A percentile compares a stretch with the other conserved stretches of the same genome.
phyloP scores from a whole-genome alignment of 2,329 filamentous ascomycete species.

The Ilyonectria mors-panacis region DNA sequence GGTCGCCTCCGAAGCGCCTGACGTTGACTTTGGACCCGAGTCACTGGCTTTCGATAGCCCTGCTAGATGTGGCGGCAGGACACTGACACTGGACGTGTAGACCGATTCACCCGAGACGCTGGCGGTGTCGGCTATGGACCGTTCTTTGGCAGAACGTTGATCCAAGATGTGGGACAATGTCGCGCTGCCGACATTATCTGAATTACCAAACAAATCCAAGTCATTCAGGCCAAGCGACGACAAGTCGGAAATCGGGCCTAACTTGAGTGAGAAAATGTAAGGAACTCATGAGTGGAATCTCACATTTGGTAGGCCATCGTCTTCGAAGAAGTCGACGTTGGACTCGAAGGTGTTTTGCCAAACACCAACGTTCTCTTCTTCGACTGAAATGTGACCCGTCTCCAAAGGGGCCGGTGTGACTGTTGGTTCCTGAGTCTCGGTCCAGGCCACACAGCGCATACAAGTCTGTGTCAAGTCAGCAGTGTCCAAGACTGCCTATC shows the following conservation, averaged over 20 bases:
- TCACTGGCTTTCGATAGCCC: neutral
- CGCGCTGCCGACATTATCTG: neutral
- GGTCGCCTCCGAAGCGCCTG: neutral
- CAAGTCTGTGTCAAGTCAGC: conserved; percentile 50
- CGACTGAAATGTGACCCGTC: conserved; percentile 52
- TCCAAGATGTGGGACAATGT: conserved; percentile 6
- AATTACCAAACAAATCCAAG: neutral
- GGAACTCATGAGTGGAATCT: neutral
- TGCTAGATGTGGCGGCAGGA: conserved; percentile 25
- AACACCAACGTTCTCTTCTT: conserved; percentile 42
- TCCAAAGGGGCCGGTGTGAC: conserved; percentile 50
- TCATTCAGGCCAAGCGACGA: conserved; percentile 43
- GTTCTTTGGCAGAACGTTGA: neutral
- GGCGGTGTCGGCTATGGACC: neutral
- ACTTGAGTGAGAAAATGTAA: conserved; percentile 20
- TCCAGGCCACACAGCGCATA: conserved; percentile 54
- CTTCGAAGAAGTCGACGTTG: conserved; percentile 47
- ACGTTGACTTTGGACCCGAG: neutral
- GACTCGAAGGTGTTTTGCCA: conserved; percentile 31
- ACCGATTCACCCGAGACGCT: conserved; percentile 28
- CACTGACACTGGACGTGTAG: neutral
- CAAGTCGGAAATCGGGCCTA: conserved; percentile 49
- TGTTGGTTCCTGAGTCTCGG: conserved; percentile 53
- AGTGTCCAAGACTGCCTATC: neutral
- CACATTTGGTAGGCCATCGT: conserved; percentile 41